Evolutionary conservation across 306 rosid species (phyloP).

Genomic region (Arachis hypogaea): DNA sequence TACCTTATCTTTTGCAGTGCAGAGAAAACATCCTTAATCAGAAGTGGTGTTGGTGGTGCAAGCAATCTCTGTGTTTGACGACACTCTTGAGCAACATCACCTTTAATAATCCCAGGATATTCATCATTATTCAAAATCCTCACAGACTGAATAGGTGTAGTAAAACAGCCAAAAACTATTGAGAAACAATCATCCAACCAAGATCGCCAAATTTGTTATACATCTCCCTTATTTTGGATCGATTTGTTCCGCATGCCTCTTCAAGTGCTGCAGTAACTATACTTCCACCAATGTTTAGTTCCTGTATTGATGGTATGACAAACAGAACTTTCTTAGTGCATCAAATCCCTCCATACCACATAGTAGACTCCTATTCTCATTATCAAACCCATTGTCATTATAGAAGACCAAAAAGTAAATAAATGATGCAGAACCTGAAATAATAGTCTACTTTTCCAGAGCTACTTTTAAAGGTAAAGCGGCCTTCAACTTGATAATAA

Average conservation of each 20-base stretch:
- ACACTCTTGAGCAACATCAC: slow-evolving; percentile 97
- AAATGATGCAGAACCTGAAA: slow-evolving; percentile 33
- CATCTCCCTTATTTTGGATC: slow-evolving; percentile 79
- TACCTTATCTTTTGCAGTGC: slow-evolving; percentile 82
- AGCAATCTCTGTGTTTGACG: slow-evolving; percentile 89
- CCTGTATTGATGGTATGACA: slow-evolving; percentile 54
- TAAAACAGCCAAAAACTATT: slow-evolving; percentile 35
- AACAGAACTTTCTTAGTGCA: slow-evolving; percentile 21
- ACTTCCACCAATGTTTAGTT: slow-evolving; percentile 88
- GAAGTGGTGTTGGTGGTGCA: slow-evolving; percentile 78
- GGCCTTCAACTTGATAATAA: not conserved
- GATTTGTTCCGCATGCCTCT: slow-evolving; percentile 83
- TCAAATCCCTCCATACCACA: slow-evolving; percentile 14
- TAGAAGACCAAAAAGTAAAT: slow-evolving; percentile 6
- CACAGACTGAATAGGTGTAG: slow-evolving; percentile 29
- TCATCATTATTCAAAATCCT: slow-evolving; percentile 38
- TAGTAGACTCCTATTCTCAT: slow-evolving; percentile 5
- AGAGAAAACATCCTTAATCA: slow-evolving; percentile 74
- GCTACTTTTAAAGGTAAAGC: not conserved
- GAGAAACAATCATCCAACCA: slow-evolving; percentile 56
- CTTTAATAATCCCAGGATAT: slow-evolving; percentile 53
- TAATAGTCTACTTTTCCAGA: slow-evolving; percentile 5
- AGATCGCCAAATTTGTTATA: slow-evolving; percentile 89
- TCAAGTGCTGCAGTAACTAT: slow-evolving; percentile 80
- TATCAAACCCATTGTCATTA: slow-evolving; percentile 13